A percentile compares a stretch with the other conserved stretches of the same genome.
Conservation (phyloP, 257 asterid genomes). For the Gynochthodes officinalis region DNA sequence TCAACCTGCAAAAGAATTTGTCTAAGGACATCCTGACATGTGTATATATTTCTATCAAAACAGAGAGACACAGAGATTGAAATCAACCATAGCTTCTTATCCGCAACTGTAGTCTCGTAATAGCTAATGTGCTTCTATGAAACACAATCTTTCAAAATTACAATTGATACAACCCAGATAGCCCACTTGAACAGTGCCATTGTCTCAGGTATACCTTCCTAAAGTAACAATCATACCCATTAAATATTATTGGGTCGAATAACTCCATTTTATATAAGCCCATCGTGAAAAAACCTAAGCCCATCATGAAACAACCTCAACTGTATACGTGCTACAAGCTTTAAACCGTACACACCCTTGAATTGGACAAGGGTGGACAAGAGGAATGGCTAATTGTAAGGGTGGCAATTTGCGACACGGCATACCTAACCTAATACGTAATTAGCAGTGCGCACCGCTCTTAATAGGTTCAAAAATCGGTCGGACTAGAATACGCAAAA, state of each 20-base stretch:
- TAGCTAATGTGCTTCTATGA: not conserved
- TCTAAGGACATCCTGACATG: not conserved
- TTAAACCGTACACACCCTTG: not conserved
- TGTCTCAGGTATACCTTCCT: too few relatives aligned
- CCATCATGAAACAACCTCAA: not conserved
- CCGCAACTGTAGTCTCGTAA: not conserved
- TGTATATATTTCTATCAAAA: not conserved
- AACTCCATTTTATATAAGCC: not conserved
- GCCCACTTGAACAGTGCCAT: not conserved
- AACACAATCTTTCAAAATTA: not conserved
- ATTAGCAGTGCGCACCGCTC: too few relatives aligned
- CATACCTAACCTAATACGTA: too few relatives aligned
- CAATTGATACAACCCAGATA: not conserved
- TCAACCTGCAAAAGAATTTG: slow-evolving; percentile 21
- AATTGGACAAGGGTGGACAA: not conserved
- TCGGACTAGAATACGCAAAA: too few relatives aligned
- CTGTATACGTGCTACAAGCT: not conserved
- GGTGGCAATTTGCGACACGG: too few relatives aligned
- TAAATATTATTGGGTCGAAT: not conserved
- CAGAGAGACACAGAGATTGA: not conserved
- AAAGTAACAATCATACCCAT: not conserved
- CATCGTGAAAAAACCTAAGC: too few relatives aligned
- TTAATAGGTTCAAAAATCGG: too few relatives aligned
- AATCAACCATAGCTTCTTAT: not conserved
- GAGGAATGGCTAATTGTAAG: not conserved